Conservation (phyloP, 1,284 basidiomycete species). For the Boletellus sp. region DNA sequence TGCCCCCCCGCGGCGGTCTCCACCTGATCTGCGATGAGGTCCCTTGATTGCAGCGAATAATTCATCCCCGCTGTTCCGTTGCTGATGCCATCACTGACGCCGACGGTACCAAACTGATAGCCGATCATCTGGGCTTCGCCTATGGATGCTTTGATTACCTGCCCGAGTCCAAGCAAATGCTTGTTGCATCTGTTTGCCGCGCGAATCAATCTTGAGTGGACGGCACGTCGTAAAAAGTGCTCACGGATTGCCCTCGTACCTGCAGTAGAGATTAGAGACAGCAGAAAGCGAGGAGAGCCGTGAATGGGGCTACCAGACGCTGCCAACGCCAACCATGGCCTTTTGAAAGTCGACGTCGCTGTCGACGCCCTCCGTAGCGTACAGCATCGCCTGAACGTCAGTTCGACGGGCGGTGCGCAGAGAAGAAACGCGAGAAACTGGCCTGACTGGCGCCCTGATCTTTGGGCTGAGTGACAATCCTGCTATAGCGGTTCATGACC, state of each 20-base stretch:
- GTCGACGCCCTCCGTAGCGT: slow-evolving; percentile 87
- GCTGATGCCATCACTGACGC: slow-evolving; percentile 96
- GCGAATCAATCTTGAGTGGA: slow-evolving; percentile 2
- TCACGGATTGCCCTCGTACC: slow-evolving; percentile 90
- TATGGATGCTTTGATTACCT: slow-evolving; percentile 82
- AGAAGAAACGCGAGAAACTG: slow-evolving; percentile 13
- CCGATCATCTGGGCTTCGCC: slow-evolving; percentile 75
- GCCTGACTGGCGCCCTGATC: slow-evolving; percentile 92
- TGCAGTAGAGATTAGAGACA: slow-evolving; percentile 29
- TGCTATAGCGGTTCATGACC: slow-evolving; percentile 81
- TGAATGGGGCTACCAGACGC: slow-evolving; percentile 75
- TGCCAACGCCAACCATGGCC: slow-evolving; percentile 93
- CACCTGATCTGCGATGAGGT: slow-evolving; percentile 95
- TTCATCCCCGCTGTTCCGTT: slow-evolving; percentile 94
- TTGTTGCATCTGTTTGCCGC: slow-evolving; percentile 72
- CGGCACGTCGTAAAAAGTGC: slow-evolving; percentile 27
- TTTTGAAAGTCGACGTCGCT: slow-evolving; percentile 82
- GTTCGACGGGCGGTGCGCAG: neutral
- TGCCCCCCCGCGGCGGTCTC: slow-evolving; percentile 96
- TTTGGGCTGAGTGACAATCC: slow-evolving; percentile 83
- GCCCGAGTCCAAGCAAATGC: slow-evolving; percentile 87
- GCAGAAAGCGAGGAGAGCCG: slow-evolving; percentile 5
- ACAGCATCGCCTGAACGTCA: slow-evolving; percentile 81
- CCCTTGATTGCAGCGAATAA: slow-evolving; percentile 92
- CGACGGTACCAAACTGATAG: slow-evolving; percentile 96